Base-by-base conservation (phyloP, 108 stramenopile genomes). In the Ochromonas danica region DNA sequence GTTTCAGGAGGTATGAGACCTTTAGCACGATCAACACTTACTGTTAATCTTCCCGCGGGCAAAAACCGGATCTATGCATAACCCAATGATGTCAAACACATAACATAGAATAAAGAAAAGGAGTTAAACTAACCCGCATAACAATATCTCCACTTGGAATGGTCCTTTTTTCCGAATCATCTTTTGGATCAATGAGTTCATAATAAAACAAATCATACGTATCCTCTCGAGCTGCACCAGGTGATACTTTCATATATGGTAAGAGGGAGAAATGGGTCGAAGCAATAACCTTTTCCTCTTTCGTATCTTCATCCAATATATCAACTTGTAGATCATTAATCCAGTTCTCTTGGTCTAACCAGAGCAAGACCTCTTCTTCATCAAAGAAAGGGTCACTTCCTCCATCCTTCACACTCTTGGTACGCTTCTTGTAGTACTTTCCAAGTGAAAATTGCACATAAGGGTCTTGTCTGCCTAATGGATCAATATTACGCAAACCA, bases 291-390 rank as follows among this genome's bases (percentile, higher is more conserved):
- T 88, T 84, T 79, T 88, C 84, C 25, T 45, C 61, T 0, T 84
- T 84, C 6, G 85, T 42, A 51, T 89, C 89, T 39, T 88, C 85
- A 70, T 88, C 85, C 39, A 38, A 87, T 40, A 81, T 43, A n/a
- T 62, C 65, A 38, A 71, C 31, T 0, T 51, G n/a, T 2, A 89
- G 67, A 61, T 75, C 75, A 22, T 87, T 61, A 40, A 75, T 67
- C 90, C 90, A 90, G 40, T 77, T 86, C n/a, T 75, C 60, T 45
- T 62, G 43, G 30, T 87, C 86, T 25, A 89, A 45, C 86, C 87
- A 86, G 61, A 89, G 39, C 17, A 81, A 45, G 2, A 90, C 27
- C 41, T 89, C 79, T 79, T 90, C 90, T 67, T 83, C 87, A 22
- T 57, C 57, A 61, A 89, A 90, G 6, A 77, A 81, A 0, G 89